Conservation (phyloP, 2,329 filamentous ascomycete species). For the Penicillium sp. region DNA sequence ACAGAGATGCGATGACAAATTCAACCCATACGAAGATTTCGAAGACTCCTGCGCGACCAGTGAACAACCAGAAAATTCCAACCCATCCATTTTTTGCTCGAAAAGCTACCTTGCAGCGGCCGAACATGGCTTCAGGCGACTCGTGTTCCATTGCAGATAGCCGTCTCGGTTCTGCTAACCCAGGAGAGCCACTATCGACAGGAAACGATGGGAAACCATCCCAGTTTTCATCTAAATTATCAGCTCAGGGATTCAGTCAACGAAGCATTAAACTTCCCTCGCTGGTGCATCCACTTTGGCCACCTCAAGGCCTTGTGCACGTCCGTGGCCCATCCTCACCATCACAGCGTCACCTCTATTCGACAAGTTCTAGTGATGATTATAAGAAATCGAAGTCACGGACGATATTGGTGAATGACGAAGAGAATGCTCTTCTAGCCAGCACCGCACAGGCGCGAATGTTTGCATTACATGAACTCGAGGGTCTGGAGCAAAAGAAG, state of each 20-base stretch:
- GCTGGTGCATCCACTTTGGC: constrained; percentile 35
- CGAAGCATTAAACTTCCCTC: constrained; percentile 26
- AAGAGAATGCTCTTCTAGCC: constrained; percentile 29
- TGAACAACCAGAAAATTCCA: constrained; percentile 35
- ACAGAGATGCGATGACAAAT: constrained; percentile 22
- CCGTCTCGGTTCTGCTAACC: not conserved
- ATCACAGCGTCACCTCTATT: not conserved
- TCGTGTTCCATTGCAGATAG: not conserved
- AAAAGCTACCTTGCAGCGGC: constrained; percentile 39
- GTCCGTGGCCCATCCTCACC: constrained; percentile 45
- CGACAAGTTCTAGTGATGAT: constrained; percentile 8
- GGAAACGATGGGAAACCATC: constrained; percentile 2
- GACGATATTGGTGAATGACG: constrained; percentile 26
- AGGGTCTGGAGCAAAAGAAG: not conserved
- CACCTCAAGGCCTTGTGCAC: constrained; percentile 32
- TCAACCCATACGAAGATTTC: constrained; percentile 13
- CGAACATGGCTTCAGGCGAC: not conserved
- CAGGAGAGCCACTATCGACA: not conserved
- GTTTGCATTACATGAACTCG: not conserved
- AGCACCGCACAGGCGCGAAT: constrained; percentile 11
- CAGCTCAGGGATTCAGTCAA: constrained; percentile 16
- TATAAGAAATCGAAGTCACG: constrained; percentile 37
- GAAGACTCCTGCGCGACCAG: constrained; percentile 8
- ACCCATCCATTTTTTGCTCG: constrained; percentile 66
- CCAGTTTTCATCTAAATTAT: not conserved